phyloP scores from a whole-genome alignment of 179 eudicot species.

The Kewa caespitosa region DNA sequence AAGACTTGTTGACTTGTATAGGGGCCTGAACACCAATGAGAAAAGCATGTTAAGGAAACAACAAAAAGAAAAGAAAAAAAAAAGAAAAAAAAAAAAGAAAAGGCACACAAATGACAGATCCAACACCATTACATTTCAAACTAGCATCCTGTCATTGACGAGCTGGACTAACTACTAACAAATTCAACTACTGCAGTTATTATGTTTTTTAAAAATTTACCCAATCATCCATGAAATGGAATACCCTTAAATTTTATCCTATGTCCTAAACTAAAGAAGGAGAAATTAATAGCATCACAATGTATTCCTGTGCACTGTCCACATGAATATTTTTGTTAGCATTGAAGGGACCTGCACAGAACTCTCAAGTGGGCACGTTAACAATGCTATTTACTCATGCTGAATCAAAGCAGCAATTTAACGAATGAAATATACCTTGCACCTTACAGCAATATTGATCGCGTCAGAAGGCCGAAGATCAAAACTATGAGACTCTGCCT shows the following conservation, averaged over 20 bases:
- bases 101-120: neutral
- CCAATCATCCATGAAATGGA: neutral
- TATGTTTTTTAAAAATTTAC: too few species aligned
- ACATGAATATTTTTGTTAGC: neutral
- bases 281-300: neutral
- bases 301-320: neutral
- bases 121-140: neutral
- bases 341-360: neutral
- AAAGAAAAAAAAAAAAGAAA: neutral
- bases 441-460: slow-evolving; percentile 88
- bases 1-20: slow-evolving; percentile 77
- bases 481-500: slow-evolving; percentile 58
- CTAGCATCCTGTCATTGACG: neutral
- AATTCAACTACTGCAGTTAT: neutral
- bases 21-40: slow-evolving; percentile 54
- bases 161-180: neutral
- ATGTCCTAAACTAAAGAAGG: neutral
- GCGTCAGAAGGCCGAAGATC: slow-evolving; percentile 97
- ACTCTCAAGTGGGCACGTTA: neutral
- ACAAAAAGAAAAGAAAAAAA: neutral
- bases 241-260: neutral
- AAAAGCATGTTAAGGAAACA: neutral
- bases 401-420: neutral
- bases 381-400: neutral
- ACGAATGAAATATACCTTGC: slow-evolving; percentile 60